Evolutionary conservation across 139 green algal species (phyloP), one percentile per base, ranked within the genome.

Genomic region (Chlorella vulgaris): DNA sequence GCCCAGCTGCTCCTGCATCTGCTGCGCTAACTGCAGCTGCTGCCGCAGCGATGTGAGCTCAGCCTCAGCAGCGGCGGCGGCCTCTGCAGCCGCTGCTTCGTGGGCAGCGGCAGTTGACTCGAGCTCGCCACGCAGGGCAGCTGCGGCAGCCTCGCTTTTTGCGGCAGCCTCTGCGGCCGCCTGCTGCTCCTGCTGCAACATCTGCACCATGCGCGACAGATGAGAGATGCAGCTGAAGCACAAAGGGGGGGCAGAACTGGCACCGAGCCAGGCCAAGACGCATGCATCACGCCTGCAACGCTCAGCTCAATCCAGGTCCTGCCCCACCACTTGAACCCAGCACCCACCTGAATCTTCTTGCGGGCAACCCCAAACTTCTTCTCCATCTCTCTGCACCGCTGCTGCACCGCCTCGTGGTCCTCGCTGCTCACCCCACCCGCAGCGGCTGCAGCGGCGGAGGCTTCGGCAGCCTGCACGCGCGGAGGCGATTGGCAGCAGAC

Each of bases 341-440:
- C 55, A 22, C 51, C 13, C 74, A 76, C 77, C 77, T 83, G 77
- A 33, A 83, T 83, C 66, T 83, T 83, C 65, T 76, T 76, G 36
- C 66, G 66, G 10, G 77, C 77, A 43, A 83, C 65, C 24, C 47
- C 65, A 83, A 83, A 83, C 77, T 83, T 83, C 65, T 83, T 83
- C 51, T 83, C 66, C 4, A 83, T 47, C 47, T 83, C 77, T 50
- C 58, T 76, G 63, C 74, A 80, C 2, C 65, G 38, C 35, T 58
- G 24, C 65, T 47, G 35, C 65, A 58, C 42, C 47, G 63, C 65
- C 36, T 60, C 77, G 2, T 58, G 47, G 42, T 82, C 76, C 15
- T 18, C 42, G 18, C 47, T 63, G 1, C 38, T 40, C 36, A 24
- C 31, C 15, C 39, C 47, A n/a, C n/a, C 63, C 0, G 76, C 62